Evolutionary conservation across 306 rosid species (phyloP).

Genomic region (Psophocarpus tetragonolobus): DNA sequence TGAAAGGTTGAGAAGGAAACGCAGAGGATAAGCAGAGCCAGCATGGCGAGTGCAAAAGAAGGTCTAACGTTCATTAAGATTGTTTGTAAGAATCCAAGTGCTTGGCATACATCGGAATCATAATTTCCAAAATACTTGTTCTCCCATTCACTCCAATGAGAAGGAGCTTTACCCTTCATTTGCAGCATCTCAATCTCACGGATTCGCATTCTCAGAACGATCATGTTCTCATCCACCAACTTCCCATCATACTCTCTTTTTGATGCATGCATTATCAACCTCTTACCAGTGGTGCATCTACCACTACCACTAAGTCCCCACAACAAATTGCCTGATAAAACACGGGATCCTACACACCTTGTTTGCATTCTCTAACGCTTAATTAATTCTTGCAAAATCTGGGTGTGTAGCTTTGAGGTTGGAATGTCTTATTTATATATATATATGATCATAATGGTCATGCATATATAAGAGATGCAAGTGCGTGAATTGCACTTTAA

Average conservation of each 20-base stretch:
- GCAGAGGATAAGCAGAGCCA: conserved; percentile 37
- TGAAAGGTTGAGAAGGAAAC: conserved; percentile 36
- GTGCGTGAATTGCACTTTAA: background rate
- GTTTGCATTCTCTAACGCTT: conserved; percentile 19
- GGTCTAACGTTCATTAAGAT: conserved; percentile 60
- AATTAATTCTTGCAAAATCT: no score
- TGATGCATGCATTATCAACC: conserved; percentile 34
- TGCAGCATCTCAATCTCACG: conserved; percentile 44
- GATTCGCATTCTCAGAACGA: conserved; percentile 55
- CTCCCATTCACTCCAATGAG: conserved; percentile 66
- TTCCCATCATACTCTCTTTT: conserved; percentile 49
- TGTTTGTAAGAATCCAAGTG: conserved; percentile 53
- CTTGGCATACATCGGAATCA: conserved; percentile 42
- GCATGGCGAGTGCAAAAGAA: conserved; percentile 38
- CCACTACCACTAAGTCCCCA: background rate
- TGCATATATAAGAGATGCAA: background rate
- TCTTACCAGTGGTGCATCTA: background rate
- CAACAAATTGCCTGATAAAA: background rate
- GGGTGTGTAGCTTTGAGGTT: background rate
- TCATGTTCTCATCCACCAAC: conserved; percentile 61
- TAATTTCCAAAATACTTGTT: conserved; percentile 46
- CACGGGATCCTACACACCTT: conserved; percentile 20
- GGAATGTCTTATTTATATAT: no score
- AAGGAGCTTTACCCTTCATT: conserved; percentile 7
- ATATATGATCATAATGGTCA: no score